These are phyloP conservation scores for Ampelomyces quisqualis DNA, from an alignment of 2,329 filamentous ascomycete species.

Conservation along the genomic window DNA sequence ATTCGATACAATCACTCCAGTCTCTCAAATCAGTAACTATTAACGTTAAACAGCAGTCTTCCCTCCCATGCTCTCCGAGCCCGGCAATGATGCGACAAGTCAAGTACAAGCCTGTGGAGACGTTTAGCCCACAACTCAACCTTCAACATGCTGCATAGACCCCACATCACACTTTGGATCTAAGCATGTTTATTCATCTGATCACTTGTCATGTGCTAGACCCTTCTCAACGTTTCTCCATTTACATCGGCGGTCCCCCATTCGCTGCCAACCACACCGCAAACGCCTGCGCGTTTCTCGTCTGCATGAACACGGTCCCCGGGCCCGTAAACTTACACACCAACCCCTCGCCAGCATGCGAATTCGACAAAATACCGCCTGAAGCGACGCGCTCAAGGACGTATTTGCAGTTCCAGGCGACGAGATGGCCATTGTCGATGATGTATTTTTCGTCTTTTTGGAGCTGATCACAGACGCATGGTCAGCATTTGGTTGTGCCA, in stretches of 20 bases:
- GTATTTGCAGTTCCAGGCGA: slow-evolving; percentile 97
- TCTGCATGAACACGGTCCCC: slow-evolving; percentile 90
- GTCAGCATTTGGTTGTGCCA: background rate
- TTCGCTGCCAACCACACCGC: slow-evolving; percentile 51
- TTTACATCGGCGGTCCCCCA: slow-evolving; percentile 7
- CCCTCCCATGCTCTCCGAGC: no score
- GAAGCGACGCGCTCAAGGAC: slow-evolving; percentile 85
- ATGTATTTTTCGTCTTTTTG: slow-evolving; percentile 78
- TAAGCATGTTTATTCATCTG: no score
- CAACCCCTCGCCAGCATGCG: slow-evolving; percentile 80
- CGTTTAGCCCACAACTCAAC: no score
- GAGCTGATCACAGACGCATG: slow-evolving; percentile 45
- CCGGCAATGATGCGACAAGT: no score
- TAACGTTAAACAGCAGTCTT: no score
- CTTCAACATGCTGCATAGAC: no score
- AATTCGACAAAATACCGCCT: slow-evolving; percentile 86
- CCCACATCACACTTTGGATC: no score
- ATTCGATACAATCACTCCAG: no score
- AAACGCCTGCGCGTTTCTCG: slow-evolving; percentile 73
- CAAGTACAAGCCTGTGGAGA: no score
- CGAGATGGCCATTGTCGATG: slow-evolving; percentile 88
- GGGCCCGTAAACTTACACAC: slow-evolving; percentile 92
- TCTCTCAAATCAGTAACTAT: no score
- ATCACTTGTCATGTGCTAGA: no score
- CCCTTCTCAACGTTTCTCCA: no score